phyloP scores from a whole-genome alignment of 768 basidiomycete genomes.

The Pulveroboletus sp. region DNA sequence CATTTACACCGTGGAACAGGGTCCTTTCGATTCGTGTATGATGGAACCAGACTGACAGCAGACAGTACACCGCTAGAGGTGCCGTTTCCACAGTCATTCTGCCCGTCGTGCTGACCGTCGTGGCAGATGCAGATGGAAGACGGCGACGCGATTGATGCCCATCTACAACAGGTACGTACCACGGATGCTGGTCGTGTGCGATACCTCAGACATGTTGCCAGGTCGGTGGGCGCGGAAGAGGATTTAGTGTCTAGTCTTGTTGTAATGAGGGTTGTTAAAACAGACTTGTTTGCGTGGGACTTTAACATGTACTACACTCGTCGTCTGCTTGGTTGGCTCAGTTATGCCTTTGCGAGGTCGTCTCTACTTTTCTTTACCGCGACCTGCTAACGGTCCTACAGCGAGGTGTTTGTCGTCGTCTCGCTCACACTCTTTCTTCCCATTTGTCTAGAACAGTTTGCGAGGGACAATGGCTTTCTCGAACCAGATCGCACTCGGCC shows the following conservation, averaged over 20 bases:
- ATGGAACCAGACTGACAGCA: conserved; percentile 46
- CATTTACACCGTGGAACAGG: conserved; percentile 34
- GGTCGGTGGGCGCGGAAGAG: conserved; percentile 20
- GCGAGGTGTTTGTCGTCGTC: conserved; percentile 80
- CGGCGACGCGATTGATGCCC: conserved; percentile 60
- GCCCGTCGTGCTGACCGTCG: neutral
- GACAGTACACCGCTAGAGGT: conserved; percentile 58
- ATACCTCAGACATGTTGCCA: conserved; percentile 2
- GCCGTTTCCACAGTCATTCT: conserved; percentile 16
- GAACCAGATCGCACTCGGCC: conserved; percentile 64
- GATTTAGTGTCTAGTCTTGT: neutral
- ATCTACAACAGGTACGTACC: conserved; percentile 50
- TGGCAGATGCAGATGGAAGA: conserved; percentile 57
- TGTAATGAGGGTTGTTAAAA: neutral
- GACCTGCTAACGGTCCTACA: conserved; percentile 24
- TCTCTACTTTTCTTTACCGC: too few relatives aligned
- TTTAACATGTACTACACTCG: conserved; percentile 18
- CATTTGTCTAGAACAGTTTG: conserved; percentile 85
- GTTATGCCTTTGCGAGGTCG: conserved; percentile 83
- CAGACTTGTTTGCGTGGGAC: conserved; percentile 6
- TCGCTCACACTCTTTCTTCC: conserved; percentile 81
- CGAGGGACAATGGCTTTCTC: conserved; percentile 81
- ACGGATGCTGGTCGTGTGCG: neutral
- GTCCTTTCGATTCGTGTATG: conserved; percentile 60
- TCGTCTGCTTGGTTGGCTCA: conserved; percentile 71